Evolutionary conservation across 2,329 filamentous ascomycete species (phyloP).

Genomic region (Xylaria sp.): DNA sequence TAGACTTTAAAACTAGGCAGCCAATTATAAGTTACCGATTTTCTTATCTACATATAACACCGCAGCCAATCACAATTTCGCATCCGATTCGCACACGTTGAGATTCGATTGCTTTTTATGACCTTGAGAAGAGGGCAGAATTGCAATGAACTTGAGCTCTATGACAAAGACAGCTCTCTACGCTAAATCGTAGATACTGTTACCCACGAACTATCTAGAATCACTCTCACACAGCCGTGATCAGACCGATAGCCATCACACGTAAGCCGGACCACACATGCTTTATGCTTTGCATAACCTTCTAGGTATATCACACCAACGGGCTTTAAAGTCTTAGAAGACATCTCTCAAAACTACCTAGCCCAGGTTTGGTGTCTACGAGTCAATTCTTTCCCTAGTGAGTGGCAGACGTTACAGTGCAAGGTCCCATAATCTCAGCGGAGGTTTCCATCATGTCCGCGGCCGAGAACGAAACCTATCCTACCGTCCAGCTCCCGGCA

Average conservation of each 20-base stretch:
- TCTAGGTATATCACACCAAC: background rate
- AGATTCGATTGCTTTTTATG: background rate
- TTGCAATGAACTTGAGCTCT: too few species aligned
- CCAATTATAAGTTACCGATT: background rate
- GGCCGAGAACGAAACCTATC: conserved; percentile 15
- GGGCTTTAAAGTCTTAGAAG: background rate
- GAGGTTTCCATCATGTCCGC: conserved; percentile 19
- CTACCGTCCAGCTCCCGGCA: conserved; percentile 13
- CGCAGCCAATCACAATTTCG: background rate
- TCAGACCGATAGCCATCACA: background rate
- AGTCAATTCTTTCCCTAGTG: background rate
- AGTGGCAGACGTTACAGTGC: background rate
- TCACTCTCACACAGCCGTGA: background rate
- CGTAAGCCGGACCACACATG: background rate
- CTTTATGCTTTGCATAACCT: background rate
- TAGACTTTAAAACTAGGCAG: background rate
- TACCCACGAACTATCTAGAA: background rate
- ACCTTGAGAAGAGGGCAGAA: background rate
- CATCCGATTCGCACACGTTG: background rate
- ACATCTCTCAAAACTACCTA: background rate
- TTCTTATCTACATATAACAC: background rate
- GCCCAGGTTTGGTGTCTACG: background rate
- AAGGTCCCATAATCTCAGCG: background rate
- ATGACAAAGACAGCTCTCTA: too few species aligned
- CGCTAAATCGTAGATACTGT: too few species aligned